Base-by-base conservation (phyloP, 2,329 filamentous ascomycete genomes). In the Cladosporium colombiae region DNA sequence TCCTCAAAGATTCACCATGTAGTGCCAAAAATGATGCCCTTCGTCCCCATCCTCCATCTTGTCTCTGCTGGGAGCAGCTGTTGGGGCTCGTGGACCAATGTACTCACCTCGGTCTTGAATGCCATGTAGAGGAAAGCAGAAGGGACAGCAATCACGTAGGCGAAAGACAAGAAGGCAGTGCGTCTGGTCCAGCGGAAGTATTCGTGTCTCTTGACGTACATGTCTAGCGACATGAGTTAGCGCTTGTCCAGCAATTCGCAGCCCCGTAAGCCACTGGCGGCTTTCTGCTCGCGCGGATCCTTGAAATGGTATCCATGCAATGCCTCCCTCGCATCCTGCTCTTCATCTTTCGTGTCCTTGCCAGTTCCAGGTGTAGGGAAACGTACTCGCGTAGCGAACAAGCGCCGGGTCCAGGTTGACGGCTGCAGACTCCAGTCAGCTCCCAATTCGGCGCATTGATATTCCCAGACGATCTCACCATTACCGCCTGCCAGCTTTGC, bases 151-250 rank as follows among this genome's bases (percentile, higher is more conserved):
- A 88, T 81, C 66, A 90, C 85, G 79, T 94, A 97, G 70, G 89
- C 83, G 76, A 97, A 87, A 5, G 89, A 89, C 74, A 97, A 80
- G 81, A 87, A 88, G 33, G 92, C 92, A 55, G 92, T 96, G 75
- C 91, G 86, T 62, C 88, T 86, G 40, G 91, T 98, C 92, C 92
- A 98, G 79, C 92, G 87, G 86, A 98, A 99, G 86, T 92, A 97
- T 82, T 92, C 92, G 86, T 93, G 90, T 71, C 95, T 90, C 83
- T 91, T 92, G 75, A 86, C 83, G 75, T 86, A 87, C 88, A 97
- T 91, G 78, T 90, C 93, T 97, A 74, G 73, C 29, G n/a, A 46
- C 23, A 63, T 70, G 50, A 69, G 63, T 64, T n/a, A 66, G 60
- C 40, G 16, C 35, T 37, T 21, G 21, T 66, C 59, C 58, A 37